Evolutionary conservation across 2,329 filamentous ascomycete genomes (phyloP).

Genomic region (Arachnopeziza araneosa): DNA sequence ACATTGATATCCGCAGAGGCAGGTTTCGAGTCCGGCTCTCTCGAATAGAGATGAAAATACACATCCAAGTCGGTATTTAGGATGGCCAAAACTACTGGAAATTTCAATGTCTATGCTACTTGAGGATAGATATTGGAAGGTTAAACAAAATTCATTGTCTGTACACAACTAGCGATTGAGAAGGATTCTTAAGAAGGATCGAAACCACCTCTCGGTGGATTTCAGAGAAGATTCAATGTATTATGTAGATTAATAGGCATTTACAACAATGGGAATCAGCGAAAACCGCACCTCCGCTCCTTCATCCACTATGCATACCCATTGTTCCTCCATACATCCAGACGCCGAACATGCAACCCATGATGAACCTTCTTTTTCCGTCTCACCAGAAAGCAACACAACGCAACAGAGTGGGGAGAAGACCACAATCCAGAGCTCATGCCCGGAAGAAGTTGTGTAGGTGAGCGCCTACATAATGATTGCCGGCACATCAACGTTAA

Average conservation of each 20-base stretch:
- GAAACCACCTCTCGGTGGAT: too few relatives aligned
- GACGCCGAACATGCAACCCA: not conserved
- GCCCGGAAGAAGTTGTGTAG: not conserved
- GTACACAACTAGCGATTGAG: too few relatives aligned
- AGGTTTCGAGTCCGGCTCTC: too few relatives aligned
- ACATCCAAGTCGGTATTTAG: too few relatives aligned
- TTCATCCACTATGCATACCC: not conserved
- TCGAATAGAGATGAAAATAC: too few relatives aligned
- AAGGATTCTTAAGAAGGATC: too few relatives aligned
- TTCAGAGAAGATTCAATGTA: not conserved
- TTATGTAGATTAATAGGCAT: constrained; percentile 13
- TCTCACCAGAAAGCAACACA: not conserved
- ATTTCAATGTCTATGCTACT: too few relatives aligned
- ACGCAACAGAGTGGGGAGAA: not conserved
- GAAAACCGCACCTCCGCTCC: not conserved
- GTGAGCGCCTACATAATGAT: constrained; percentile 52
- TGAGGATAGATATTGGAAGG: too few relatives aligned
- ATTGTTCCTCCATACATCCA: not conserved
- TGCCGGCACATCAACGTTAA: constrained; percentile 79
- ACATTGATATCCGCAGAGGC: too few relatives aligned
- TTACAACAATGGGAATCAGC: not conserved
- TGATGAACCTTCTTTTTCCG: not conserved
- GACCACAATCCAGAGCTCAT: not conserved
- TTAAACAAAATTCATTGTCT: too few relatives aligned
- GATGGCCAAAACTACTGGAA: too few relatives aligned